Evolutionary conservation across 2,329 filamentous ascomycete genomes (phyloP), one percentile per base, ranked within the genome.

Genomic region (Aspergillus hortae): DNA sequence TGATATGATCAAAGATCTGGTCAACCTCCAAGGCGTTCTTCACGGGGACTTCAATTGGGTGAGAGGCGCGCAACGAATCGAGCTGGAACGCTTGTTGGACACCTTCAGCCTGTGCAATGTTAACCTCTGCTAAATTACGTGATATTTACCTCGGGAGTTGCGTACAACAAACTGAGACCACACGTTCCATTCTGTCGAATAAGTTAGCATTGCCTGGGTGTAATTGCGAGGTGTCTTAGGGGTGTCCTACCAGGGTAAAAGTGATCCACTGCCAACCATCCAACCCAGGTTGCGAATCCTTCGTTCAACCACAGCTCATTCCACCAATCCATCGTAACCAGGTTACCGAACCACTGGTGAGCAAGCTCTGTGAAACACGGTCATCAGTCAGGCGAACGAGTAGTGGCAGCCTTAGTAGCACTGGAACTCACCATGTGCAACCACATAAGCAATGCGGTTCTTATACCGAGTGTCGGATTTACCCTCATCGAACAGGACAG

Each of bases 311-410:
- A 96, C 38, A 94, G 81, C 75, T 95, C 89, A 67, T 87, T 90
- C 90, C 89, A 94, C 90, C 91, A 96, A 70, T 95, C 90, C 91
- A 96, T 96, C 5, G 92, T 96, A 41, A 95, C 91, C 10, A 96
- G 81, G 70, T 96, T 95, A 35, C 91, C 91, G 63, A 96, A 96
- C 92, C 92, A 96, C 75, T 95, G 91, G 67, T 96, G 91, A 51
- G 92, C 94, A 56, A 99, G 80, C 72, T 99, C 94, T 76, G 48
- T 42, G 42, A 46, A 30, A 41, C 40, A 32, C 35, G 27, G 27
- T 6, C 17, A 49, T 59, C 35, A 50, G 44, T 45, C 32, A 45
- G 47, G 32, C 5, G 40, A 41, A 55, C 17, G 15, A 9, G 27
- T 38, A 19, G 12, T 35, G 14, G 14, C 25, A 17, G 14, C n/a